Evolutionary conservation across 257 asterid genomes (phyloP).

Genomic region (Jasminum sambac): DNA sequence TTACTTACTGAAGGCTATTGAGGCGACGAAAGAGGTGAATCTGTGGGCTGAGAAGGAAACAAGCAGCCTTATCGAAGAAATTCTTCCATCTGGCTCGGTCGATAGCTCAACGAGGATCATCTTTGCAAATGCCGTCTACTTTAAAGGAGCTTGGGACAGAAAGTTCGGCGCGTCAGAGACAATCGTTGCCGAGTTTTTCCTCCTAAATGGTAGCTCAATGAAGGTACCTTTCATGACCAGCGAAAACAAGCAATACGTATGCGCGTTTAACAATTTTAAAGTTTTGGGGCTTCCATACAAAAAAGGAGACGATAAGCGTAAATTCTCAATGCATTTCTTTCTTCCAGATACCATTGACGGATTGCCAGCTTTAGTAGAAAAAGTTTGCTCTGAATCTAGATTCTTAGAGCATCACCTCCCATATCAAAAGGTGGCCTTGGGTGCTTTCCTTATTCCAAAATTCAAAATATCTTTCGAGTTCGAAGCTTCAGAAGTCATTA

Average conservation of each 20-base stretch:
- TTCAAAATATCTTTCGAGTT: constrained; percentile 39
- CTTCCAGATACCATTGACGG: constrained; percentile 44
- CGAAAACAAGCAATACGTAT: not conserved
- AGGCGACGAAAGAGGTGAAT: constrained; percentile 31
- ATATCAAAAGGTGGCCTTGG: constrained; percentile 19
- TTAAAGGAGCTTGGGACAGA: constrained; percentile 39
- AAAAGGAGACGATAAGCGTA: constrained; percentile 36
- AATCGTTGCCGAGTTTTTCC: constrained; percentile 33
- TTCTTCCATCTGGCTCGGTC: constrained; percentile 36
- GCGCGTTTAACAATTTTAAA: constrained; percentile 32
- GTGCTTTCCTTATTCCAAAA: constrained; percentile 40
- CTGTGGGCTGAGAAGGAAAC: constrained; percentile 21
- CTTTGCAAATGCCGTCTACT: constrained; percentile 42
- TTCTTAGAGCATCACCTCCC: constrained; percentile 39
- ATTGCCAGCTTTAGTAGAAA: constrained; percentile 32
- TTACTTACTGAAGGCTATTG: constrained; percentile 29
- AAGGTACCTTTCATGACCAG: constrained; percentile 2
- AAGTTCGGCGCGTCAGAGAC: constrained; percentile 35
- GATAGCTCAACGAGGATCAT: constrained; percentile 29
- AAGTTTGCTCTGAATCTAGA: constrained; percentile 29
- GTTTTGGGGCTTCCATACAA: constrained; percentile 36
- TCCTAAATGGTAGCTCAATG: constrained; percentile 31
- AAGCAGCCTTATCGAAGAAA: constrained; percentile 32
- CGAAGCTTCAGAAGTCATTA: constrained; percentile 37
- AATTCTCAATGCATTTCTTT: constrained; percentile 41